phyloP scores from a whole-genome alignment of 495 filamentous ascomycete species.

The Coniosporium apollinis region DNA sequence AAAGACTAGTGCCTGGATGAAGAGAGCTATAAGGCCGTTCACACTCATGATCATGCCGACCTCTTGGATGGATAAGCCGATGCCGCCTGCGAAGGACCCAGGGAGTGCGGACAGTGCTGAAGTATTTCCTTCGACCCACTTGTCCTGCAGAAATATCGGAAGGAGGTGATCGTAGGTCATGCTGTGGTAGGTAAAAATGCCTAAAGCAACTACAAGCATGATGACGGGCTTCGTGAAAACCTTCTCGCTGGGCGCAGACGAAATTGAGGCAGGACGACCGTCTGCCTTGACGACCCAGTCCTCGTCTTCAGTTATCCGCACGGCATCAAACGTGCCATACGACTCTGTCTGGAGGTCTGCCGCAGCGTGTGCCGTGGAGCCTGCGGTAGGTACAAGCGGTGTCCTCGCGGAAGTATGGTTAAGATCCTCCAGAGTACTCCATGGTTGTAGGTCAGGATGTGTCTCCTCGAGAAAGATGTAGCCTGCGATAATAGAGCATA shows the following conservation, averaged over 20 bases:
- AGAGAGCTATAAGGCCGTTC: constrained; percentile 62
- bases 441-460: constrained; percentile 59
- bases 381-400: constrained; percentile 53
- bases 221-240: constrained; percentile 49
- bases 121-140: constrained; percentile 23
- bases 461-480: constrained; percentile 63
- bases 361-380: constrained; percentile 48
- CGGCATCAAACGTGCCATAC: constrained; percentile 59
- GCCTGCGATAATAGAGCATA: constrained; percentile 57
- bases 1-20: constrained; percentile 64
- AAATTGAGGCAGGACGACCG: constrained; percentile 23
- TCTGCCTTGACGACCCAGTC: constrained; percentile 32
- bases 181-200: constrained; percentile 73
- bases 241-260: constrained; percentile 21
- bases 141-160: constrained; percentile 71
- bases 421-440: constrained; percentile 32
- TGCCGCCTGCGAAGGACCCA: constrained; percentile 51
- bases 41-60: constrained; percentile 67
- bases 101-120: constrained; percentile 18
- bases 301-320: constrained; percentile 32
- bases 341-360: constrained; percentile 58
- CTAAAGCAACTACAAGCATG: constrained; percentile 53
- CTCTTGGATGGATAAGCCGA: constrained; percentile 54
- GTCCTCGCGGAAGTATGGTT: constrained; percentile 44
- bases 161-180: constrained; percentile 79